Evolutionary conservation across 176 grass and related monocot species (phyloP).

Genomic region (Oryza glumipatula): DNA sequence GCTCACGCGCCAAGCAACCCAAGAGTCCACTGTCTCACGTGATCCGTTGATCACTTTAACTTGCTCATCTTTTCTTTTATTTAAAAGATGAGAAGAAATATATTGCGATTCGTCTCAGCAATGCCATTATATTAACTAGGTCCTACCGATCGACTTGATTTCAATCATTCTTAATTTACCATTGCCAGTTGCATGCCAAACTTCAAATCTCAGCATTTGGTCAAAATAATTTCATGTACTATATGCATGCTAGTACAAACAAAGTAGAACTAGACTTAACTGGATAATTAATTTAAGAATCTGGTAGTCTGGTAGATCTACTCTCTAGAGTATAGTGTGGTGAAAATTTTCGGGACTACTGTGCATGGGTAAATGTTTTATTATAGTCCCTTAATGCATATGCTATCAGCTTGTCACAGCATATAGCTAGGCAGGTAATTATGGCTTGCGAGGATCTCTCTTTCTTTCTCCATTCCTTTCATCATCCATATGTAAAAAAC

Average conservation of each 20-base stretch:
- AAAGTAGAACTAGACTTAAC: constrained; percentile 40
- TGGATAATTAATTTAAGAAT: constrained; percentile 9
- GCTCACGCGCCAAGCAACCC: constrained; percentile 37
- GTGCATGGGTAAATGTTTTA: constrained; percentile 42
- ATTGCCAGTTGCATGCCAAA: constrained; percentile 31
- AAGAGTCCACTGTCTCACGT: constrained; percentile 60
- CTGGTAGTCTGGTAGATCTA: constrained; percentile 43
- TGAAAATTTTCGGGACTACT: constrained; percentile 38
- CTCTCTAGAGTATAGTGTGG: constrained; percentile 34
- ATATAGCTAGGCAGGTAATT: not conserved
- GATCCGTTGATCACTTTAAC: constrained; percentile 39
- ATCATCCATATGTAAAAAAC: constrained; percentile 49
- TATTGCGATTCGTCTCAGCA: constrained; percentile 31
- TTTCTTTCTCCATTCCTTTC: constrained; percentile 38
- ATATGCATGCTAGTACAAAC: not conserved
- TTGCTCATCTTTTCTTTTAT: constrained; percentile 18
- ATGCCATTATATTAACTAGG: not conserved
- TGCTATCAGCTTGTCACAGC: not conserved
- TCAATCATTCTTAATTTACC: constrained; percentile 30
- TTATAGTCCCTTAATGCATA: constrained; percentile 17
- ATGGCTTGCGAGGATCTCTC: not conserved
- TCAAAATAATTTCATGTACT: constrained; percentile 33
- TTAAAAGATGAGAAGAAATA: not conserved
- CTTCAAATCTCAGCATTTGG: constrained; percentile 40
- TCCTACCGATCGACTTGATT: constrained; percentile 19